Conservation (phyloP, 2,329 filamentous ascomycete species). For the Canariomyces notabilis region DNA sequence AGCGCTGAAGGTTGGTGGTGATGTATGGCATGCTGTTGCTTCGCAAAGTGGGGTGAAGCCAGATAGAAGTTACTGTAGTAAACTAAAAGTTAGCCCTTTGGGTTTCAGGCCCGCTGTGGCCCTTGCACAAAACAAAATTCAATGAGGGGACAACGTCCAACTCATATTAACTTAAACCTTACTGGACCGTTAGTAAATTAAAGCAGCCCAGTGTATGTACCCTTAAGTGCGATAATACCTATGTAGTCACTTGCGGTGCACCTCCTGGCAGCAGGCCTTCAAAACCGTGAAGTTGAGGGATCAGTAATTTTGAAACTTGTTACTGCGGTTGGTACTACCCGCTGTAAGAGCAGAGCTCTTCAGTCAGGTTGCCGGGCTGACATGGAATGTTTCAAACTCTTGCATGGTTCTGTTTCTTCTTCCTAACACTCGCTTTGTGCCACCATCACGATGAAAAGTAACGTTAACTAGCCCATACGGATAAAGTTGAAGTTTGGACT, state of each 20-base stretch:
- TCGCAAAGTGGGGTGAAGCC: conserved; percentile 18
- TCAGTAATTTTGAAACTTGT: conserved; percentile 4
- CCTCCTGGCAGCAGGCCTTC: too few species aligned
- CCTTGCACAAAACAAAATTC: background rate
- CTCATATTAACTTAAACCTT: too few species aligned
- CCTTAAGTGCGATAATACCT: too few species aligned
- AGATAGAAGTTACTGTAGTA: too few species aligned
- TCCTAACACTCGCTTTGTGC: background rate
- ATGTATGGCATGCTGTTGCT: conserved; percentile 12
- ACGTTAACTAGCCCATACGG: too few species aligned
- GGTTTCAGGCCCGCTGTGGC: background rate
- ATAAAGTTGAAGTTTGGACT: too few species aligned
- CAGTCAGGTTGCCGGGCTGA: background rate
- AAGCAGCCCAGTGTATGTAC: too few species aligned
- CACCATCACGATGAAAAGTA: too few species aligned
- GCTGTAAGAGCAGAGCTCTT: background rate
- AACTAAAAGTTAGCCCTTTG: conserved; percentile 9
- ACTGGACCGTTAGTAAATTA: too few species aligned
- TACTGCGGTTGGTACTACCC: background rate
- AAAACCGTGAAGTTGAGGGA: conserved; percentile 3
- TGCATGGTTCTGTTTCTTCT: conserved; percentile 1
- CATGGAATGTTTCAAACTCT: conserved; percentile 12
- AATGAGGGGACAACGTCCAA: too few species aligned
- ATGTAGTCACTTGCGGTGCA: too few species aligned
- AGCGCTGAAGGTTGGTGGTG: background rate